Percentiles rank a stretch among this genome's conserved stretches.
Evolutionary conservation across 192 early-diverging fungal genomes (phyloP).

Genomic region (Coemansia sp.): DNA sequence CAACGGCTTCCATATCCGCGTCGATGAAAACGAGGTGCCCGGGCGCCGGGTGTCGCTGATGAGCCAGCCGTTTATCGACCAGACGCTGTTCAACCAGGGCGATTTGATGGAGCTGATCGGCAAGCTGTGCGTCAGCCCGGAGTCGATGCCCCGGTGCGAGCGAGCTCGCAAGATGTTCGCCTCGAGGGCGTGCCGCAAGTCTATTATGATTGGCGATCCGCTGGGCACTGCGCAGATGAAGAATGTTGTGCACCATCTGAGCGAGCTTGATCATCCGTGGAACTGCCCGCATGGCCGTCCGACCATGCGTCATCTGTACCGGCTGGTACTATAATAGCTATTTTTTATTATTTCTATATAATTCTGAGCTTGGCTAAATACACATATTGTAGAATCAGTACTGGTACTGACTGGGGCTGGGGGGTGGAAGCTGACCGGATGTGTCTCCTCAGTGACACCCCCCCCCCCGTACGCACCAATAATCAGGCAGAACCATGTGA

Average conservation of each 20-base stretch:
- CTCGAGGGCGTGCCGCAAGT: conserved; percentile 85
- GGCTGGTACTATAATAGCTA: conserved; percentile 29
- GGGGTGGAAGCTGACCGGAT: too few species aligned
- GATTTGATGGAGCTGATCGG: conserved; percentile 44
- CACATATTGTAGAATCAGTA: too few species aligned
- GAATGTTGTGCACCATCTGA: conserved; percentile 78
- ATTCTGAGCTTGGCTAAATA: too few species aligned
- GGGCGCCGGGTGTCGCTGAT: conserved; percentile 62
- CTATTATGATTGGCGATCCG: conserved; percentile 89
- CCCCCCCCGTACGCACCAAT: too few species aligned
- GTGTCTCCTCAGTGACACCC: too few species aligned
- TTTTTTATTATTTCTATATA: background rate
- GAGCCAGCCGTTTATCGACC: conserved; percentile 73
- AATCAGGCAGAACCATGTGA: too few species aligned
- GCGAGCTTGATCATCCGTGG: conserved; percentile 91
- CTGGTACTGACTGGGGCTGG: too few species aligned
- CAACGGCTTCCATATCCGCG: conserved; percentile 80
- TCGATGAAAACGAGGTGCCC: conserved; percentile 59
- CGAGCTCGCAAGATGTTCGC: conserved; percentile 75
- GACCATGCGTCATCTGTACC: conserved; percentile 84
- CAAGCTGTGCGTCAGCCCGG: conserved; percentile 45
- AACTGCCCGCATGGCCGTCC: conserved; percentile 98
- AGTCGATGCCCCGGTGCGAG: conserved; percentile 65
- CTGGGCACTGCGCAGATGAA: conserved; percentile 70
- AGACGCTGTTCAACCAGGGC: conserved; percentile 67